Percentiles rank a stretch among this genome's conserved stretches.
Conservation (phyloP, 1,284 basidiomycete genomes). For the Serendipita sp. region DNA sequence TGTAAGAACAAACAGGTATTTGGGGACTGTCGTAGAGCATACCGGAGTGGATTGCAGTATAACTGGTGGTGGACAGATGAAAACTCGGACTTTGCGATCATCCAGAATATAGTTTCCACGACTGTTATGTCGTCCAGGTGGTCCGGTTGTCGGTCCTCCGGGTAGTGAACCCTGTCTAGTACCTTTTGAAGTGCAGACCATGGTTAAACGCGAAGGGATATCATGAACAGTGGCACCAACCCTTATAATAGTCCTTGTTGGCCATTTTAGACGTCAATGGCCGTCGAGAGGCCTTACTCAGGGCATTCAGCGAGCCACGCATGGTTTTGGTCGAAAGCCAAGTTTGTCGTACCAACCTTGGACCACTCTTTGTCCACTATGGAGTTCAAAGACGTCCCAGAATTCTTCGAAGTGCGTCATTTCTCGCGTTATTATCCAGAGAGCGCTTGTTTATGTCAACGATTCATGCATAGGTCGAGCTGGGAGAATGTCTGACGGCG, state of each 20-base stretch:
- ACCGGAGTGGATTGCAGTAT: neutral
- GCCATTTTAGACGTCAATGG: slow-evolving; percentile 3
- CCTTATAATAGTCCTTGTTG: slow-evolving; percentile 6
- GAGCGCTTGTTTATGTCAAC: neutral
- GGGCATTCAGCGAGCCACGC: neutral
- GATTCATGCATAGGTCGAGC: slow-evolving; percentile 48
- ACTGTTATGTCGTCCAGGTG: neutral
- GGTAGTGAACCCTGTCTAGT: neutral
- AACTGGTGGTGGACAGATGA: slow-evolving; percentile 1
- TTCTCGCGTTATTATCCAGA: neutral
- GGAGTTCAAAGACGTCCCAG: slow-evolving; percentile 46
- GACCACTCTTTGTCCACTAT: neutral
- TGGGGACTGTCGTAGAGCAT: neutral
- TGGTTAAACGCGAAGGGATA: neutral
- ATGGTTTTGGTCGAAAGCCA: slow-evolving; percentile 5
- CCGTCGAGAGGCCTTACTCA: neutral
- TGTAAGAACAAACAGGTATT: neutral
- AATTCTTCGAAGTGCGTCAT: slow-evolving; percentile 48
- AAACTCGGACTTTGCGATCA: neutral
- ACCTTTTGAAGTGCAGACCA: neutral
- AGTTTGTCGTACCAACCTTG: neutral
- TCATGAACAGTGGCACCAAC: neutral
- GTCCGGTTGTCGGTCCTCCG: slow-evolving; percentile 2
- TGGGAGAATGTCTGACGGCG: slow-evolving; percentile 80
- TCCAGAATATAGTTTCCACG: slow-evolving; percentile 2